Evolutionary conservation across 1,284 basidiomycete genomes (phyloP), one percentile per base, ranked within the genome.

Genomic region (Papiliotrema fonsecae): DNA sequence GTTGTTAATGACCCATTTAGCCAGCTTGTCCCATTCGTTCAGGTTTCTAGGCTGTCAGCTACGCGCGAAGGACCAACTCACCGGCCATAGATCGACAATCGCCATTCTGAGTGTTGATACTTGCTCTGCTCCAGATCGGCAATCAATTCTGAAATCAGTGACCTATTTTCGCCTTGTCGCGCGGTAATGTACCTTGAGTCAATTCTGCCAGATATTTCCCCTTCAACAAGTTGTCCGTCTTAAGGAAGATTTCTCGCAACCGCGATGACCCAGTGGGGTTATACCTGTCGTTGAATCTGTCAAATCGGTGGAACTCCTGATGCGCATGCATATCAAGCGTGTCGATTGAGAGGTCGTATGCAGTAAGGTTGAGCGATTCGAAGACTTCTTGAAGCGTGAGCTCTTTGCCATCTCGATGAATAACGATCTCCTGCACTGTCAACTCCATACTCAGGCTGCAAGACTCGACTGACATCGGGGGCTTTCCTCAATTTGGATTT

Each of bases 291-390:
- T 94, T 94, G 75, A 93, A 94, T 64, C 91, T 88, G 77, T 97
- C 96, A 66, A 97, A 98, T 18, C 96, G 77, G 73, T 98, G 94
- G 79, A 97, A 97, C 6, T 92, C 73, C 59, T 90, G 87, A 72
- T 98, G 94, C 0, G 96, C 96, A 58, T 98, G 96, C 96, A 97
- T 98, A 68, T 98, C 96, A 41, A 99, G 82, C 5, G 96, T 98
- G 69, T 99, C 96, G 67, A 99, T 98, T 7, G 91, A 96, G 32
- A 99, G 80, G 62, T 99, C 96, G 72, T 99, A 99, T 2, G 96
- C 94, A 0, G 89, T 94, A 28, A 99, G 77, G 60, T 94, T 86
- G 26, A 99, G 82, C 28, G 90, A 94, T 65, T 96, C 81, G 73
- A 99, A 99, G 31, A 99, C 96, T 76, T 98, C 83, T 51, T 85